Evolutionary conservation across 2,329 filamentous ascomycete genomes (phyloP), one percentile per base, ranked within the genome.

Genomic region (Exophiala viscosa): DNA sequence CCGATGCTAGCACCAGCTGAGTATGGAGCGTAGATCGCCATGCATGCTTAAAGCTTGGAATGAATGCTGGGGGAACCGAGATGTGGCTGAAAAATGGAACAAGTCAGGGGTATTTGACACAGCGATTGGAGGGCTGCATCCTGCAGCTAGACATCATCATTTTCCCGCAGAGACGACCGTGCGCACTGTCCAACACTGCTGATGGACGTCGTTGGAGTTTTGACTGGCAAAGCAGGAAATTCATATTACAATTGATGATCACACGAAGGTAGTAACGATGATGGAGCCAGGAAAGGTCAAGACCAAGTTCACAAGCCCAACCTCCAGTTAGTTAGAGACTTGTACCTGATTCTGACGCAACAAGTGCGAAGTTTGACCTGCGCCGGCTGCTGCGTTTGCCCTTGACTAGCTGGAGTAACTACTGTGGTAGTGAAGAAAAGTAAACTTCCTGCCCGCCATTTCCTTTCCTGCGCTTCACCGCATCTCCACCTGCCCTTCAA

Each of bases 51-150:
- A 13, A 42, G 40, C 40, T 42, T 42, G 40, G 10, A 28, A 41
- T 42, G 40, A 23, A 14, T 42, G 9, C 40, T 31, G 34, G 11
- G 34, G 28, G 40, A 23, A 42, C 17, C 40, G 40, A 42, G 40
- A 42, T 42, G 40, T 42, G 40, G 40, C 40, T 42, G 40, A 42
- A 42, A 23, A 23, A 28, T 42, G 40, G 40, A 28, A 13, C 9
- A 23, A 36, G 28, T 23, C 40, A 42, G 40, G 40, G 40, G 40
- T 41, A 41, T 13, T 7, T 18, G 39, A 20, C 11, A 20, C 14
- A 41, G 13, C 13, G 20, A 42, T 42, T 42, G 40, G 40, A n/a
- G 40, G 40, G 18, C 40, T 20, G 18, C 28, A n/a, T 28, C n/a
- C 40, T 23, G 40, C 40, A 31, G 20, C 2, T 13, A 18, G 40